phyloP scores from a whole-genome alignment of 441 rosid genomes.

The Pelargonium citronellum region DNA sequence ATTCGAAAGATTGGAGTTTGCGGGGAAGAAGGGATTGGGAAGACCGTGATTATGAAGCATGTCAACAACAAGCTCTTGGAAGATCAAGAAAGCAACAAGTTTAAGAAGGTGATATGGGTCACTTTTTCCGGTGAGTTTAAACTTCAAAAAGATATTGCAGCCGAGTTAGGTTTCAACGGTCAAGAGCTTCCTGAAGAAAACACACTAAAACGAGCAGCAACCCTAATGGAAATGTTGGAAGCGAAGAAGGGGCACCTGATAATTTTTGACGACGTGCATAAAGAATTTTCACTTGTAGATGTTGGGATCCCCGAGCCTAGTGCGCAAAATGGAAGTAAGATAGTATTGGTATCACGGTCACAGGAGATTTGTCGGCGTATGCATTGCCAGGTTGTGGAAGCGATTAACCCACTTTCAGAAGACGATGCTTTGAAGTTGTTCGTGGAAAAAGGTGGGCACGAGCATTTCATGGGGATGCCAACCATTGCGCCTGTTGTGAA shows the following conservation, averaged over 20 bases:
- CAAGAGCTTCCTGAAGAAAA: not conserved
- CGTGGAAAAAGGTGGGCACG: not conserved
- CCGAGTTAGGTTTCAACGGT: not conserved
- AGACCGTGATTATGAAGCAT: slow-evolving; percentile 12
- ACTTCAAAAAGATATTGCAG: slow-evolving; percentile 18
- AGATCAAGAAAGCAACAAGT: not conserved
- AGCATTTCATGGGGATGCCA: not conserved
- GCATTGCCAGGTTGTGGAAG: slow-evolving; percentile 12
- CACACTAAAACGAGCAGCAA: slow-evolving; percentile 4
- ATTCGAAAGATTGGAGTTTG: slow-evolving; percentile 5
- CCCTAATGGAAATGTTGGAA: not conserved
- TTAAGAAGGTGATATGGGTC: slow-evolving; percentile 4
- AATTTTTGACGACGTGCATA: slow-evolving; percentile 18
- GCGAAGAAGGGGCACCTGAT: not conserved
- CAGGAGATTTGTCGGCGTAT: slow-evolving; percentile 1
- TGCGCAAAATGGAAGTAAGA: not conserved
- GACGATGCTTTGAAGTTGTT: not conserved
- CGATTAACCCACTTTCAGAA: slow-evolving; percentile 2
- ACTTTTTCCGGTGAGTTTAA: not conserved
- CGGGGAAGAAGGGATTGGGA: slow-evolving; percentile 3
- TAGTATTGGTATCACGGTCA: slow-evolving; percentile 12
- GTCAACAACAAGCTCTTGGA: slow-evolving; percentile 11
- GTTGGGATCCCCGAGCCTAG: slow-evolving; percentile 12
- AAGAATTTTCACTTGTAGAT: slow-evolving; percentile 1
- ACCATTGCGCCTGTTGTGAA: not conserved